Base-by-base conservation (phyloP, 768 basidiomycete genomes). In the Suillus variegatus region DNA sequence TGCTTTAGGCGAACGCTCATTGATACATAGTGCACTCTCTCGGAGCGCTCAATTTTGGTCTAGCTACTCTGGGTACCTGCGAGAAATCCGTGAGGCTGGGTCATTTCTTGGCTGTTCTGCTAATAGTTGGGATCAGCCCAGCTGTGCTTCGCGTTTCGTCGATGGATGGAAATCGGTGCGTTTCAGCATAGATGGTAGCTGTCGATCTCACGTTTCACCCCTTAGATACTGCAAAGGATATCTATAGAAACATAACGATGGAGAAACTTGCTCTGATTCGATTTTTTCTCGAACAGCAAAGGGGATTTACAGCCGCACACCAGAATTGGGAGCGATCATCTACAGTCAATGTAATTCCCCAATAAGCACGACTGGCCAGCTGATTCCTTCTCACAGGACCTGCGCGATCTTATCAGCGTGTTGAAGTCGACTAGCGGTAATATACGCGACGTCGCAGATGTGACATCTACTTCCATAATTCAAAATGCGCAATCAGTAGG, bases 21-120 rank as follows among this genome's bases (percentile, higher is more conserved):
- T 1, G 13, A 57, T 57, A 16, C 22, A 12, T 68, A 93, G 91
- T 63, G 89, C 92, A 14, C 76, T 93, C 12, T 87, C 91, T 18
- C 81, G 91, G 58, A 93, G 92, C 72, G 86, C 91, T 9, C 92
- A 93, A 70, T 89, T 88, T 70, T 93, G 92, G 92, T 92, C 92
- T 4, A 92, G 90, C 64, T 93, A 92, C 75, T 93, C 92, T 3
- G 92, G 92, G 0, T 92, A 93, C 76, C 81, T 93, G 60, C 85
- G 91, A 52, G 91, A 93, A 81, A 82, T 91, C 64, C 85, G 91
- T 90, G 72, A 74, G 90, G 86, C 64, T 67, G 32, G 46, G 44
- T 61, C 58, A 36, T 65, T 62, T 61, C 28, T 52, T 55, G 43
- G 49, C 55, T 43, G 35, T 52, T 63, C 44, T 51, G 64, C 58